A percentile compares a stretch with the other conserved stretches of the same genome.
Conservation (phyloP, 2,329 filamentous ascomycete genomes). For the Penicillium sp. region DNA sequence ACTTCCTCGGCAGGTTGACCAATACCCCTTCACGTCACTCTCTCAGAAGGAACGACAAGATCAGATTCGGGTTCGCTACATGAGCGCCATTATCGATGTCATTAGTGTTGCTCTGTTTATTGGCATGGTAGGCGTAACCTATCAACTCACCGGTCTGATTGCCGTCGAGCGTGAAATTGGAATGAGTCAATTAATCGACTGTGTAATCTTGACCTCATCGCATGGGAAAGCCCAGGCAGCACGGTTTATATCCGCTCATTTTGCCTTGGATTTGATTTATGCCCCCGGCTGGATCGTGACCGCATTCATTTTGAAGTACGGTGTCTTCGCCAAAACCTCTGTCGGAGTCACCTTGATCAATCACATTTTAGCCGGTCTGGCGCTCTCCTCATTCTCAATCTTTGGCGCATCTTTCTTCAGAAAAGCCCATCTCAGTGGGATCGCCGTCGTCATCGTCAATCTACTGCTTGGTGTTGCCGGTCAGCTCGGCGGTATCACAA, state of each 20-base stretch:
- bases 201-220: constrained; percentile 75
- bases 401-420: constrained; percentile 78
- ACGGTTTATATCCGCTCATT: constrained; percentile 70
- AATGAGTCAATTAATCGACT: constrained; percentile 82
- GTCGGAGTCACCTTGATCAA: constrained; percentile 64
- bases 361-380: constrained; percentile 68
- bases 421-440: constrained; percentile 81
- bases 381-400: constrained; percentile 73
- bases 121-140: constrained; percentile 72
- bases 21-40: constrained; percentile 71
- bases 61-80: constrained; percentile 63
- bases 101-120: constrained; percentile 74
- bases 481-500: constrained; percentile 60
- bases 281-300: constrained; percentile 76
- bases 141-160: constrained; percentile 80
- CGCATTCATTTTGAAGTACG: constrained; percentile 55
- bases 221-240: constrained; percentile 72
- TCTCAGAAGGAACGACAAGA: constrained; percentile 62
- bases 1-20: constrained; percentile 34
- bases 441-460: constrained; percentile 65
- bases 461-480: constrained; percentile 75
- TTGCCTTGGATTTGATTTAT: constrained; percentile 75
- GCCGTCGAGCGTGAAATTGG: constrained; percentile 79
- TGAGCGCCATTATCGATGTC: constrained; percentile 66
- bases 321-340: constrained; percentile 61